Evolutionary conservation across 768 basidiomycete genomes (phyloP).

Genomic region (Porpolomopsis calyptriformis): DNA sequence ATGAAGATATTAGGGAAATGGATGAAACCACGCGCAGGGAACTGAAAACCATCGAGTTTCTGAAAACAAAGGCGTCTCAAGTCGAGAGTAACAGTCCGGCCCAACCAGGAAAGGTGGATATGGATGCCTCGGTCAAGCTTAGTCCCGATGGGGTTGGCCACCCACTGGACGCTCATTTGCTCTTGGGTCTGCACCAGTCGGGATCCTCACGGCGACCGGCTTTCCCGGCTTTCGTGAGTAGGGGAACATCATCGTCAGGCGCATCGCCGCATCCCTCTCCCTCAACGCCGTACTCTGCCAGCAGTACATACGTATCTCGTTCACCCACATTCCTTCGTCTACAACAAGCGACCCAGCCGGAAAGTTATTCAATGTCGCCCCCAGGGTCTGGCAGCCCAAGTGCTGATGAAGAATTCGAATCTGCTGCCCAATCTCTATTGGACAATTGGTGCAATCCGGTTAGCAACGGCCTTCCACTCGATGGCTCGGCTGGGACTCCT

Average conservation of each 20-base stretch:
- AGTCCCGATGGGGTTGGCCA: constrained; percentile 13
- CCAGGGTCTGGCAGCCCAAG: constrained; percentile 60
- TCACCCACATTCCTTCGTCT: constrained; percentile 53
- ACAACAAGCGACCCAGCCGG: constrained; percentile 36
- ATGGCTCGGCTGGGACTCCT: constrained; percentile 36
- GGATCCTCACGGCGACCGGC: constrained; percentile 25
- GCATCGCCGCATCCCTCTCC: constrained; percentile 11
- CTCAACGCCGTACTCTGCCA: constrained; percentile 22
- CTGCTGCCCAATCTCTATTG: constrained; percentile 62
- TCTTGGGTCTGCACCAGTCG: constrained; percentile 38
- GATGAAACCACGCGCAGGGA: constrained; percentile 78
- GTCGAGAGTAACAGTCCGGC: constrained; percentile 18
- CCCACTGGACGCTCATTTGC: constrained; percentile 37
- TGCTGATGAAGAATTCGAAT: constrained; percentile 65
- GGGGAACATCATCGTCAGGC: constrained; percentile 12
- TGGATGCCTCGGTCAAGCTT: neutral
- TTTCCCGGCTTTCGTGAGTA: constrained; percentile 18
- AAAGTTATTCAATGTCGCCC: constrained; percentile 42
- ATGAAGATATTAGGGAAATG: constrained; percentile 53
- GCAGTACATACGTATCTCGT: constrained; percentile 23
- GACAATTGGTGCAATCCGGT: constrained; percentile 84
- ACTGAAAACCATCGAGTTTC: constrained; percentile 74
- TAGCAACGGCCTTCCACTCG: constrained; percentile 46
- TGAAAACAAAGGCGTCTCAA: constrained; percentile 59
- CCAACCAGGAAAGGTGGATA: neutral